Conservation (phyloP, 805 yeast genomes). For the Clavispora santaluciae region DNA sequence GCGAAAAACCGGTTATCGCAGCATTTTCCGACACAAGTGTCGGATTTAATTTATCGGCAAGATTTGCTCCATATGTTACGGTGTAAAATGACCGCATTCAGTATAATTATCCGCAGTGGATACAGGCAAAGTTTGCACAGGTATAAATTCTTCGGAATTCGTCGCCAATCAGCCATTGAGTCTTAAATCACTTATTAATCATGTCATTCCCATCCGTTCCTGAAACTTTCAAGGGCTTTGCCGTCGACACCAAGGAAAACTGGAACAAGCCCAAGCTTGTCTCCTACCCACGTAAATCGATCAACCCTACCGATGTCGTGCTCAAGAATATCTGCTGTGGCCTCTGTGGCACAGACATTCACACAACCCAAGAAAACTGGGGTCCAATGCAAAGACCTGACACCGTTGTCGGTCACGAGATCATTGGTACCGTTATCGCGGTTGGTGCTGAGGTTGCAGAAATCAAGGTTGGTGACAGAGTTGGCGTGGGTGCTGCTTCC, state of each 20-base stretch:
- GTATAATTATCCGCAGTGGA: not conserved
- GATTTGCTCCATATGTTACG: not conserved
- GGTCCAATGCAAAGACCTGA: slow-evolving; percentile 16
- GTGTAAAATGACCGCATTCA: not conserved
- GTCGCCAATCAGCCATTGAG: not conserved
- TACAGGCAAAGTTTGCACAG: not conserved
- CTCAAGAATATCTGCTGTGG: slow-evolving; percentile 24
- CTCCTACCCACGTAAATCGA: slow-evolving; percentile 43
- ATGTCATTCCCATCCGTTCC: slow-evolving; percentile 25
- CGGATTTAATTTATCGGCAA: too few species aligned
- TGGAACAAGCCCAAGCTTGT: slow-evolving; percentile 55
- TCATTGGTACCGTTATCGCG: slow-evolving; percentile 48
- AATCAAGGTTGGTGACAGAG: slow-evolving; percentile 18
- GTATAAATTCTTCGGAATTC: not conserved
- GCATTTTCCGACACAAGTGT: not conserved
- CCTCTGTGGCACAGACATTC: slow-evolving; percentile 17
- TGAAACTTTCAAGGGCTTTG: slow-evolving; percentile 58
- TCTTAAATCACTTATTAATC: not conserved
- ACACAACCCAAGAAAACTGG: slow-evolving; percentile 14
- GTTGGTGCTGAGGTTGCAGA: slow-evolving; percentile 13
- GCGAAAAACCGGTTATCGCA: too few species aligned
- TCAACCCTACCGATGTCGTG: slow-evolving; percentile 20
- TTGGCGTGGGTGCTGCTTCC: slow-evolving; percentile 18
- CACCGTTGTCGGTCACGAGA: slow-evolving; percentile 62
- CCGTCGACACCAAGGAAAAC: slow-evolving; percentile 43